Percentiles rank a stretch among this genome's conserved stretches.
phyloP scores from a whole-genome alignment of 352 stramenopile species.

The Globisporangium sylvaticum region DNA sequence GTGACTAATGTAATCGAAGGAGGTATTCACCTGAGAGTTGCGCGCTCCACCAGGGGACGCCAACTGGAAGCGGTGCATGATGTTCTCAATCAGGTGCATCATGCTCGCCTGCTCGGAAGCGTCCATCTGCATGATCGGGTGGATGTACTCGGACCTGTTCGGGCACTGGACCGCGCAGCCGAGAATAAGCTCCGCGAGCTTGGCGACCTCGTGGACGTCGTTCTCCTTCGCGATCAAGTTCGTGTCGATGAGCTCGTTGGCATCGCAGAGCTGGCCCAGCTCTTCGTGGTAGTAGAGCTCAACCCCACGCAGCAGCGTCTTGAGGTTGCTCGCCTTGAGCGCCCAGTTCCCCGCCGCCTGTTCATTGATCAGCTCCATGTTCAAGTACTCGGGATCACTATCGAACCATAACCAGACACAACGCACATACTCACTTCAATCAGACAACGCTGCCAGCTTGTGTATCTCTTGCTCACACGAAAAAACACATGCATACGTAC shows the following conservation, averaged over 20 bases:
- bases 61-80: conserved; percentile 77
- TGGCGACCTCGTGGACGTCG: conserved; percentile 60
- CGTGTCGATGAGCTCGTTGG: conserved; percentile 64
- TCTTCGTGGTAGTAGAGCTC: conserved; percentile 84
- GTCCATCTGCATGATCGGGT: conserved; percentile 82
- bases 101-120: conserved; percentile 72
- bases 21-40: conserved; percentile 31
- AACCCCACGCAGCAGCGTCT: conserved; percentile 66
- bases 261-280: conserved; percentile 65
- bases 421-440: conserved; percentile 1
- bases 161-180: conserved; percentile 77
- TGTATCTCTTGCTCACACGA: background rate
- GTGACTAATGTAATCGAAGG: conserved; percentile 52
- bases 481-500: conserved; percentile 34
- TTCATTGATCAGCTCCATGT: conserved; percentile 70
- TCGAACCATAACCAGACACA: background rate
- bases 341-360: conserved; percentile 64
- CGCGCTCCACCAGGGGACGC: conserved; percentile 34
- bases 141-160: conserved; percentile 80
- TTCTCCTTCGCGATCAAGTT: conserved; percentile 68
- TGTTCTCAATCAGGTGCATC: conserved; percentile 82
- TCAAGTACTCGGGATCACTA: conserved; percentile 78
- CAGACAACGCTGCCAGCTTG: background rate
- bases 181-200: conserved; percentile 69
- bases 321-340: conserved; percentile 77